These are phyloP conservation scores for Paraglomus brasilianum DNA, from an alignment of 192 early-diverging fungal genomes.

Conservation along the genomic window DNA sequence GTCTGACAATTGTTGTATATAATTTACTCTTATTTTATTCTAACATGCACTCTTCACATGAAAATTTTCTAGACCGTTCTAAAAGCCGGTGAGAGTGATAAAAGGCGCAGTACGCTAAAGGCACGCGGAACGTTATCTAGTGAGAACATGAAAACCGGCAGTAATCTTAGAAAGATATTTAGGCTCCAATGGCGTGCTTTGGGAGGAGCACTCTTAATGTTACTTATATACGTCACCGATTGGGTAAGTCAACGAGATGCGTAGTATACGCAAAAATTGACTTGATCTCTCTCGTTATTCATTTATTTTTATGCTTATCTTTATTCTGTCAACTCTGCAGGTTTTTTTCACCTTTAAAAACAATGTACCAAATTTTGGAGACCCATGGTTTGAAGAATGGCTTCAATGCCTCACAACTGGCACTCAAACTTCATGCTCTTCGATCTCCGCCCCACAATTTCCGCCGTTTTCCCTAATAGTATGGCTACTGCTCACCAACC, in stretches of 20 bases:
- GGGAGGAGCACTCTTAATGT: conserved; percentile 17
- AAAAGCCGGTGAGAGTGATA: background rate
- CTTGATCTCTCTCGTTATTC: no score
- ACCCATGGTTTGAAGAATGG: background rate
- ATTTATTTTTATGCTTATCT: no score
- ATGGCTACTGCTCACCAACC: background rate
- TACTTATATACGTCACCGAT: background rate
- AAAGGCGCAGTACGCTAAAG: background rate
- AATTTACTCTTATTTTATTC: no score
- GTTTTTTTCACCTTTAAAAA: background rate
- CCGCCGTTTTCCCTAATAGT: background rate
- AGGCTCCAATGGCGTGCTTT: conserved; percentile 24
- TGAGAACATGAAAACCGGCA: background rate
- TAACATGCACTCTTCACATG: no score
- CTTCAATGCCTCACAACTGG: background rate
- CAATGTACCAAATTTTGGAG: no score
- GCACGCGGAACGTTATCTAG: background rate
- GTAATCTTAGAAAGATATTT: background rate
- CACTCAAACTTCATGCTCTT: background rate
- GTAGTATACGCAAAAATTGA: no score
- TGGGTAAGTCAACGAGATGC: conserved; percentile 3
- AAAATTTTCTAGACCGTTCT: no score
- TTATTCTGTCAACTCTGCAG: no score
- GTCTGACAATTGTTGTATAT: no score
- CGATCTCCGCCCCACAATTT: background rate